Base-by-base conservation (phyloP, 2,329 filamentous ascomycete genomes). In the Volutella citrinella region DNA sequence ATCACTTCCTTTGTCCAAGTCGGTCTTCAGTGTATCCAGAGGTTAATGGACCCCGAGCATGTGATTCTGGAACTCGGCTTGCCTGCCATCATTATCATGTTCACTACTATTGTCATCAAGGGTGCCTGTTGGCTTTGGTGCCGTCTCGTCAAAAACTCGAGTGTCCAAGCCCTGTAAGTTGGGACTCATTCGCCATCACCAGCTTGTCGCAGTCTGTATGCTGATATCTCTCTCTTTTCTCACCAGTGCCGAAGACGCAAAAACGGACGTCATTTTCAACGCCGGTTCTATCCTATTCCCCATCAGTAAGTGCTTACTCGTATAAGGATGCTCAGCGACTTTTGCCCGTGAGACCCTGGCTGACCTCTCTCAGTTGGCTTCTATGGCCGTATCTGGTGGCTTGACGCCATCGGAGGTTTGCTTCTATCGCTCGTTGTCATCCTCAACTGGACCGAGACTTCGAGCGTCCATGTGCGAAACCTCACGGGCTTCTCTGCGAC, bases 241-340 rank as follows among this genome's bases (percentile, higher is more conserved):
- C 4, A 24, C 19, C 33, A 70, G 67, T 34, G 71, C 71, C 20
- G 66, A 72, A 18, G 71, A 75, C 42, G 70, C 70, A 32, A 66
- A 70, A 54, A 84, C 86, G 0, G 86, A 95, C 53, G 85, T 95
- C 18, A 80, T 95, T 19, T 95, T 95, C 74, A 95, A 95, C 63
- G 79, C 78, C 2, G 91, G 93, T 52, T 89, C 84, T 45, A 93
- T 95, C 53, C 72, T 93, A 16, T 95, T 95, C 55, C 89, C 89
- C 2, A 76, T 94, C 8, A 52, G 74, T 78, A 60, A 45, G 68
- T 60, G 17, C 23, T 17, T 10, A 7, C 6, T 18, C 9, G 10
- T 28, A n/a, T 12, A 19, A n/a, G 27, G 8, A 18, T n/a, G 15
- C 8, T 17, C 18, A 11, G n/a, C 13, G 10, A 10, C 24, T 15